Evolutionary conservation across 441 rosid genomes (phyloP).

Genomic region (Sinapis alba): DNA sequence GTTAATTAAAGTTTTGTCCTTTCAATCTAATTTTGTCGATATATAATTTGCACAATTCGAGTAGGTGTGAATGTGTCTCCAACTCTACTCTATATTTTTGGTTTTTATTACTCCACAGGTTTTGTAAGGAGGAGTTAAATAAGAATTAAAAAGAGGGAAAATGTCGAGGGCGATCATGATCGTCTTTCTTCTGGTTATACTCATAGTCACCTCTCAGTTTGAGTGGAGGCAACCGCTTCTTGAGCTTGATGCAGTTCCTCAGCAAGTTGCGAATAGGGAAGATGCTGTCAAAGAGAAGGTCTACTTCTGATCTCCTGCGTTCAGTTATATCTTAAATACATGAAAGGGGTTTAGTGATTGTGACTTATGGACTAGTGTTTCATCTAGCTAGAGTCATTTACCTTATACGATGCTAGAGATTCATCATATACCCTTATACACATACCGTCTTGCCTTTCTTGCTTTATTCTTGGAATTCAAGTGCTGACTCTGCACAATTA

Average conservation of each 20-base stretch:
- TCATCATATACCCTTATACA: no score
- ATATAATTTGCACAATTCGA: neutral
- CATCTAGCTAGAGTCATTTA: no score
- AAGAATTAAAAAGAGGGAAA: neutral
- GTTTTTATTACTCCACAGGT: no score
- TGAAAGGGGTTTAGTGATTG: no score
- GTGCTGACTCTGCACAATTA: neutral
- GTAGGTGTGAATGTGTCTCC: neutral
- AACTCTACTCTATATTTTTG: no score
- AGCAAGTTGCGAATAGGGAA: conserved; percentile 52
- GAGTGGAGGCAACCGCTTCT: conserved; percentile 88
- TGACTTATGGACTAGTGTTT: no score
- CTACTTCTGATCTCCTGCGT: no score
- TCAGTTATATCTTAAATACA: no score
- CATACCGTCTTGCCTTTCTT: neutral
- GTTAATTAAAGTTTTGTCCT: neutral
- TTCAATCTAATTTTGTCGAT: neutral
- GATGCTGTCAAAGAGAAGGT: conserved; percentile 87
- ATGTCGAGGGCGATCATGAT: conserved; percentile 82
- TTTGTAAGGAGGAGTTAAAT: conserved; percentile 20
- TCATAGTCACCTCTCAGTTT: conserved; percentile 80
- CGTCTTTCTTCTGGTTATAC: conserved; percentile 65
- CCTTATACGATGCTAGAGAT: no score
- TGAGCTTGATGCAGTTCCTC: conserved; percentile 57
- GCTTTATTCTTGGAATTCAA: neutral